These are phyloP conservation scores for Larix sibirica DNA, from an alignment of 83 land plant species.

Conservation along the genomic window DNA sequence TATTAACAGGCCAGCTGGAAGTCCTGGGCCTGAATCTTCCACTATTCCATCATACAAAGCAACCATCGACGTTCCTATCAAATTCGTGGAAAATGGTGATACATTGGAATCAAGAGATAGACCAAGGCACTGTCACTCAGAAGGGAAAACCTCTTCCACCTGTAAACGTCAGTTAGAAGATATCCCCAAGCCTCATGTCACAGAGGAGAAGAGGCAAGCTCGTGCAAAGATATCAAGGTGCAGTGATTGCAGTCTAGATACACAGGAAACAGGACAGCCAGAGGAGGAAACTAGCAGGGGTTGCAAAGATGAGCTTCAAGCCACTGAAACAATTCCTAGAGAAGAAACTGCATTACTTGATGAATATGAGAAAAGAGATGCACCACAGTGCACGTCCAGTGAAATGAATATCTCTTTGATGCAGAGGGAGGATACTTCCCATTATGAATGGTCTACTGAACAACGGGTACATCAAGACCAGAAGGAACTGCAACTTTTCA, in stretches of 20 bases:
- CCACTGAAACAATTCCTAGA: not conserved
- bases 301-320: conserved; percentile 6
- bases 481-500: conserved; percentile 1
- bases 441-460: conserved; percentile 5
- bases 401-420: not conserved
- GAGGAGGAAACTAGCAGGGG: not conserved
- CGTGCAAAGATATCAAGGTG: not conserved
- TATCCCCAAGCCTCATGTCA: not conserved
- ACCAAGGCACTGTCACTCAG: not conserved
- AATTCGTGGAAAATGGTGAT: not conserved
- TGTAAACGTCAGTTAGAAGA: not conserved
- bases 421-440: not conserved
- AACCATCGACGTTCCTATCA: not conserved
- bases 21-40: not conserved
- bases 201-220: not conserved
- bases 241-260: not conserved
- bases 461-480: conserved; percentile 2
- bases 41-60: conserved; percentile 2
- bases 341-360: not conserved
- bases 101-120: conserved; percentile 10
- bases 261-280: not conserved
- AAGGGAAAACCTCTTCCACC: conserved; percentile 1
- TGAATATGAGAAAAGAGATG: not conserved
- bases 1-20: not conserved
- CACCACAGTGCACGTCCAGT: not conserved